Conservation (phyloP, 2,329 filamentous ascomycete genomes). For the Aureobasidium sp. region DNA sequence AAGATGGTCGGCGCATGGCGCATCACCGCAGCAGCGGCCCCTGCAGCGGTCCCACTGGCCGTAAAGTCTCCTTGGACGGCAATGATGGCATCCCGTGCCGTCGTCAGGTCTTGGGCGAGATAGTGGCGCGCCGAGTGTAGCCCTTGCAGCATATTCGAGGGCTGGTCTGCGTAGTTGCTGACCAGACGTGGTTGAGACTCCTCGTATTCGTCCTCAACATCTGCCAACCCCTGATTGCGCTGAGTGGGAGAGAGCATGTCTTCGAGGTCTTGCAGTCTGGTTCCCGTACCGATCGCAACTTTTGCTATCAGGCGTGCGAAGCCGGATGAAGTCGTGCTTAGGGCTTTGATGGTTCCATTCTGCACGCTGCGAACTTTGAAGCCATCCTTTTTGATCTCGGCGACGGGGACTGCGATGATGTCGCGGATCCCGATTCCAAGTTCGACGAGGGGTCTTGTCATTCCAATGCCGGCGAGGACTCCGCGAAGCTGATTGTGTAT, state of each 20-base stretch:
- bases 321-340: constrained; percentile 86
- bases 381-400: constrained; percentile 90
- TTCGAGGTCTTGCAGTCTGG: constrained; percentile 83
- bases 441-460: constrained; percentile 84
- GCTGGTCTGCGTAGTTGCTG: constrained; percentile 89
- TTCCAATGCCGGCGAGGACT: constrained; percentile 80
- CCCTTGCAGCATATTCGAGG: constrained; percentile 79
- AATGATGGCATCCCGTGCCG: constrained; percentile 85
- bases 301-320: constrained; percentile 93
- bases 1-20: constrained; percentile 88
- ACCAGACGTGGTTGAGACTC: constrained; percentile 70
- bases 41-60: constrained; percentile 74
- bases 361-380: constrained; percentile 84
- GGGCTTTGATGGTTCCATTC: constrained; percentile 85
- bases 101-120: constrained; percentile 76
- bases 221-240: constrained; percentile 26
- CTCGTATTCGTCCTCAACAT: constrained; percentile 54
- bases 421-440: constrained; percentile 82
- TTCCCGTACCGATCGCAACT: constrained; percentile 88
- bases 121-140: constrained; percentile 75
- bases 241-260: constrained; percentile 53
- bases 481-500: constrained; percentile 81
- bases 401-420: constrained; percentile 80
- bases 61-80: constrained; percentile 88
- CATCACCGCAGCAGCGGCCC: constrained; percentile 70